A percentile compares a stretch with the other conserved stretches of the same genome.
These are phyloP conservation scores for Sophora flavescens DNA, from an alignment of 306 rosid genomes.

Conservation along the genomic window DNA sequence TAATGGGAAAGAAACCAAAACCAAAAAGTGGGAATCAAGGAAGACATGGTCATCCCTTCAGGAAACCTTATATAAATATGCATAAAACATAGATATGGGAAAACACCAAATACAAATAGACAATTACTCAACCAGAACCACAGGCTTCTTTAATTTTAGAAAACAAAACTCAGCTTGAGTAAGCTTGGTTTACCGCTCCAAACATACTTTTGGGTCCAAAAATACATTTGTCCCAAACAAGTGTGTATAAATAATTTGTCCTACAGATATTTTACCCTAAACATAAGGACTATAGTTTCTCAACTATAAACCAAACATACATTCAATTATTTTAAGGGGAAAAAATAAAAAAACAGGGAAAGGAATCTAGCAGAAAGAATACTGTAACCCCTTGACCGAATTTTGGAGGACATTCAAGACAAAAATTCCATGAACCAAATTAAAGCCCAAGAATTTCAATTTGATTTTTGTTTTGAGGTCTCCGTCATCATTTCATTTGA, in stretches of 20 bases:
- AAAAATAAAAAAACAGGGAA: not conserved
- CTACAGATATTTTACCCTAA: too few species aligned
- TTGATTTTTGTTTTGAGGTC: slow-evolving; percentile 1
- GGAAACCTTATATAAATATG: slow-evolving; percentile 43
- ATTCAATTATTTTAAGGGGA: not conserved
- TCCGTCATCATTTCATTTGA: not conserved
- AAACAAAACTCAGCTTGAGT: slow-evolving; percentile 40
- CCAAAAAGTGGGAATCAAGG: slow-evolving; percentile 60
- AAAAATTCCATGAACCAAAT: slow-evolving; percentile 35
- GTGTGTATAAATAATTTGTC: too few species aligned
- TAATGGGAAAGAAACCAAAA: slow-evolving; percentile 74
- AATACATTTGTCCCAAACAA: too few species aligned
- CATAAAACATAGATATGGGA: slow-evolving; percentile 30
- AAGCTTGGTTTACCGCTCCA: too few species aligned
- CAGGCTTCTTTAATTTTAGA: slow-evolving; percentile 6
- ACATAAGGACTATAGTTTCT: too few species aligned
- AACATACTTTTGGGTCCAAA: too few species aligned
- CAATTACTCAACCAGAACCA: slow-evolving; percentile 34
- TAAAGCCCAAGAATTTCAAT: slow-evolving; percentile 20
- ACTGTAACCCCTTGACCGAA: slow-evolving; percentile 39
- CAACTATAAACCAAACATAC: too few species aligned
- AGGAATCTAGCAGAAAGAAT: slow-evolving; percentile 45
- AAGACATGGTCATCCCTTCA: slow-evolving; percentile 57
- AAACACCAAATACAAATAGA: slow-evolving; percentile 45
- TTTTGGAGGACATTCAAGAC: slow-evolving; percentile 4